phyloP scores from a whole-genome alignment of 106 monocot species.

The Platanthera zijinensis region DNA sequence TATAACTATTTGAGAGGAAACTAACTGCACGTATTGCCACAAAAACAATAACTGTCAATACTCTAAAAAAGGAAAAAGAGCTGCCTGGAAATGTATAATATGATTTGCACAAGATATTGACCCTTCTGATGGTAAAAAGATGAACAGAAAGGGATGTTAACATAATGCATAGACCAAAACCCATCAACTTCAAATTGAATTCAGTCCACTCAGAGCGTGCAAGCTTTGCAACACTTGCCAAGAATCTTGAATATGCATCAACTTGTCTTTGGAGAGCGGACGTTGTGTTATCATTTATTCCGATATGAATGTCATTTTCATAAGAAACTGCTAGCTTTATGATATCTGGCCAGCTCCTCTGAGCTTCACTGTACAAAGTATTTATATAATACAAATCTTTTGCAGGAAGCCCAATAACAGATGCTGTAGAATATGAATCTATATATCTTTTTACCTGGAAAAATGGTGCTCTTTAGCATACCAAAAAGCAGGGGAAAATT shows the following conservation, averaged over 20 bases:
- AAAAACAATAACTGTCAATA: constrained; percentile 23
- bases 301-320: constrained; percentile 8
- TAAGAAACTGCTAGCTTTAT: constrained; percentile 13
- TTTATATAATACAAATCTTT: constrained; percentile 54
- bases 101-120: constrained; percentile 12
- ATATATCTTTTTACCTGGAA: constrained; percentile 89
- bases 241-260: constrained; percentile 71
- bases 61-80: constrained; percentile 14
- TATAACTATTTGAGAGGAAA: constrained; percentile 96
- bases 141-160: constrained; percentile 54
- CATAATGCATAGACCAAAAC: constrained; percentile 52
- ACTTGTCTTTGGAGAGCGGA: constrained; percentile 45
- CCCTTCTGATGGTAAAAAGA: constrained; percentile 26
- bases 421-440: constrained; percentile 76
- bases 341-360: constrained; percentile 41
- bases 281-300: constrained; percentile 7
- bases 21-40: constrained; percentile 65
- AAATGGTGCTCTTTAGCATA: background rate
- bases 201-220: constrained; percentile 96
- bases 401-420: constrained; percentile 75
- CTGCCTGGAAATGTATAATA: constrained; percentile 1
- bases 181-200: constrained; percentile 81
- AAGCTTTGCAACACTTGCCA: constrained; percentile 74
- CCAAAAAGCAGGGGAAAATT: background rate
- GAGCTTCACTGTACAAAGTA: constrained; percentile 46